These are phyloP conservation scores for Morella rubra DNA, from an alignment of 306 rosid genomes.

Conservation along the genomic window DNA sequence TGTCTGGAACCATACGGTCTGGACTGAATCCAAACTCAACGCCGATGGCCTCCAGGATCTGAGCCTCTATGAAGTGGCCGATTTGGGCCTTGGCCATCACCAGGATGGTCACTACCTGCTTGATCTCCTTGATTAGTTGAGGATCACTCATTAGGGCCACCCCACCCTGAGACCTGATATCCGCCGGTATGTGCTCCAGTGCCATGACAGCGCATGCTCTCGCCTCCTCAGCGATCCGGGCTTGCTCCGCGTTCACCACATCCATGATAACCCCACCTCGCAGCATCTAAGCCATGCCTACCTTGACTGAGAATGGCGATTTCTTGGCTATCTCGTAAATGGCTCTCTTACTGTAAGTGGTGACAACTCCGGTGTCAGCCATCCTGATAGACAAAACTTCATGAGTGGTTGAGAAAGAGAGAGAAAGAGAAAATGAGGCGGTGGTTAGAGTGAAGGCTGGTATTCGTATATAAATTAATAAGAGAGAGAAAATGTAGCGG, in stretches of 20 bases:
- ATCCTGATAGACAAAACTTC: slow-evolving; percentile 14
- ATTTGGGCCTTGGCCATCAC: slow-evolving; percentile 94
- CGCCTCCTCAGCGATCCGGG: slow-evolving; percentile 85
- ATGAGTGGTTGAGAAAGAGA: background rate
- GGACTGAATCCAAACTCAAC: no score
- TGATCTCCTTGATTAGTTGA: slow-evolving; percentile 74
- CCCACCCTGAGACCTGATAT: slow-evolving; percentile 77
- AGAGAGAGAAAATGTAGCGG: background rate
- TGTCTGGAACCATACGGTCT: no score
- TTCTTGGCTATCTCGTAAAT: slow-evolving; percentile 57
- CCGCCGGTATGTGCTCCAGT: slow-evolving; percentile 78
- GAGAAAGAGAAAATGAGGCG: background rate
- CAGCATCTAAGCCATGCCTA: slow-evolving; percentile 88
- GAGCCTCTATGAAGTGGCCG: slow-evolving; percentile 88
- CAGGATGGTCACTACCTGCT: slow-evolving; percentile 83
- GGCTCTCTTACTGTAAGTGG: slow-evolving; percentile 77
- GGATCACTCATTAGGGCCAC: slow-evolving; percentile 94
- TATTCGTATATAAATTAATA: background rate
- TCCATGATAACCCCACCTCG: slow-evolving; percentile 95
- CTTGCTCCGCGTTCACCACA: slow-evolving; percentile 87
- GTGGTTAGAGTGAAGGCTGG: background rate
- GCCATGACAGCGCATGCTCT: slow-evolving; percentile 97
- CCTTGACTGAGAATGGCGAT: slow-evolving; percentile 78
- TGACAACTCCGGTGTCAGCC: slow-evolving; percentile 81
- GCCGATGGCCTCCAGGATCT: slow-evolving; percentile 85